Evolutionary conservation across 106 monocot genomes (phyloP), one percentile per base, ranked within the genome.

Genomic region (Cymbidium sinense): DNA sequence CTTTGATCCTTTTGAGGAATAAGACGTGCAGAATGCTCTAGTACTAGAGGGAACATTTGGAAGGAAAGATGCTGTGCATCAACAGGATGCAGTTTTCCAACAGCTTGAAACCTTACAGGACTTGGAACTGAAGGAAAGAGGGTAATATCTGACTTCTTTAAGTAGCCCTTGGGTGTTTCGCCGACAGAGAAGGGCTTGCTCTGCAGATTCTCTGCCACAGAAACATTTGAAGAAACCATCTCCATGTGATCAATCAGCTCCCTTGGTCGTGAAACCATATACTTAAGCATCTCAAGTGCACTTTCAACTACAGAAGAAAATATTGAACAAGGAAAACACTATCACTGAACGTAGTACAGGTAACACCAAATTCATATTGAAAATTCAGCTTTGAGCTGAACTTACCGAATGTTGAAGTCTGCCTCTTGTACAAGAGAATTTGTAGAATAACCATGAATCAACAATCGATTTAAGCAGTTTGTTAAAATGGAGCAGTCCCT

Each of bases 161-260:
- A 30, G 75, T 64, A 37, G 13, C 47, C 82, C 7, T 77, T 74
- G 41, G 7, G 30, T 67, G 44, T 25, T 39, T 77, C 74, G 36
- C 7, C 39, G 21, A 43, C 33, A 36, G 7, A 21, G 0, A 19
- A 11, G n/a, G 31, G 30, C n/a, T 85, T 74, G 25, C 15, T 31
- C 3, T 36, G 61, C 34, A 9, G n/a, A n/a, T n/a, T n/a, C n/a
- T 70, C 50, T 52, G 39, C 5, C 31, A 50, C 34, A 50, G 15
- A 27, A 2, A 28, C 1, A 39, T n/a, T n/a, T 77, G 61, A 28
- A n/a, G n/a, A 12, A 37, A 2, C 43, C 7, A 76, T 73, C 5
- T 79, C 81, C 75, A 79, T 50, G 62, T 79, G 70, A 77, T 82
- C 74, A 74, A 79, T 74, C 33, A 83, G 35, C 64, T 77, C 77